Evolutionary conservation across 345 rosid species (phyloP).

Genomic region (Populus nigra): DNA sequence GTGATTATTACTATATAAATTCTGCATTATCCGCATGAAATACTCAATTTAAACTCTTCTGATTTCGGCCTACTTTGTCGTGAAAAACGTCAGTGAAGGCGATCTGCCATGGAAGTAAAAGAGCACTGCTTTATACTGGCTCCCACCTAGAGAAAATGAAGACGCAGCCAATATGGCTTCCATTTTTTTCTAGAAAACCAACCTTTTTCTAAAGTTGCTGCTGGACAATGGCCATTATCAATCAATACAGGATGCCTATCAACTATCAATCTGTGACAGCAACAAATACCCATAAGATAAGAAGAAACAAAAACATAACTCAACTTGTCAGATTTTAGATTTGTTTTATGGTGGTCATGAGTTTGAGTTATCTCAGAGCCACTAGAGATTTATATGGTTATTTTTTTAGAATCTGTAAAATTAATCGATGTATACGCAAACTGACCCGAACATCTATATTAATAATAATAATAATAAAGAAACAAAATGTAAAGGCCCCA

Average conservation of each 20-base stretch:
- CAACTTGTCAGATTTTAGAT: rapidly evolving
- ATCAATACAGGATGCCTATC: too few species aligned
- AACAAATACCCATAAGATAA: too few species aligned
- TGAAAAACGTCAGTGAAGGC: neutral
- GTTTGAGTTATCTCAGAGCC: rapidly evolving
- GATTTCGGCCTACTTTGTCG: neutral
- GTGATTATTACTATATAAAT: neutral
- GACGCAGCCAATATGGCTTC: neutral
- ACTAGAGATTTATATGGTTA: rapidly evolving
- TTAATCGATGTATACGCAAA: rapidly evolving
- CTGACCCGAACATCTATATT: too few species aligned
- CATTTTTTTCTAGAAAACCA: neutral
- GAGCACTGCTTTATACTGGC: neutral
- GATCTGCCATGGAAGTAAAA: neutral
- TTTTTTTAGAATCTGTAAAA: rapidly evolving
- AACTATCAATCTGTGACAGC: too few species aligned
- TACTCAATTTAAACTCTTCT: neutral
- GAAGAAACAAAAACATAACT: too few species aligned
- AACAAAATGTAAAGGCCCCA: neutral
- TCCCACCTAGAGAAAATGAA: neutral
- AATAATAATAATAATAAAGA: too few species aligned
- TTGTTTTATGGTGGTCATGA: rapidly evolving
- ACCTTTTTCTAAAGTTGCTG: neutral
- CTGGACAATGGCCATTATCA: too few species aligned
- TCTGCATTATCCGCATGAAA: neutral